Evolutionary conservation across 306 rosid species (phyloP).

Genomic region (Acmispon strigosus): DNA sequence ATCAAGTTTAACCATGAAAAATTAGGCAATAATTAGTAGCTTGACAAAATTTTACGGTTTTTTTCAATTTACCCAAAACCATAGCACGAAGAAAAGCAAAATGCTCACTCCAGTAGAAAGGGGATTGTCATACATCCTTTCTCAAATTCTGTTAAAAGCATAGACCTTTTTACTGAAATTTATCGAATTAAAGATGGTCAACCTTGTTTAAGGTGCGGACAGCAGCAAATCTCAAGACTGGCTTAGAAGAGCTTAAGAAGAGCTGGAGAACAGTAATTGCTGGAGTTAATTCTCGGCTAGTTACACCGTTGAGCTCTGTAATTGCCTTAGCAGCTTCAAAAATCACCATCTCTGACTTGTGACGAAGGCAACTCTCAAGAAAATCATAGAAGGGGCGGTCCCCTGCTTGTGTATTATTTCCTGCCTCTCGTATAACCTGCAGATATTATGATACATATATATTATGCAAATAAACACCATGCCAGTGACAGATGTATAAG

Average conservation of each 20-base stretch:
- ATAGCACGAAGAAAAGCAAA: slow-evolving; percentile 10
- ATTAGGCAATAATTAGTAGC: not conserved
- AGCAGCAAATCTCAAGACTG: slow-evolving; percentile 98
- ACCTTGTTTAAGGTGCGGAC: slow-evolving; percentile 99
- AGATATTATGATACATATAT: slow-evolving; percentile 14
- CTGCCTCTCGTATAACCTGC: slow-evolving; percentile 91
- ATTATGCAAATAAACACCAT: slow-evolving; percentile 1
- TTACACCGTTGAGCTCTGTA: slow-evolving; percentile 89
- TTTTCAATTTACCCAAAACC: not conserved
- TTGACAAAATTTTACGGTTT: not conserved
- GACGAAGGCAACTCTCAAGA: slow-evolving; percentile 98
- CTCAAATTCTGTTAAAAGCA: not conserved
- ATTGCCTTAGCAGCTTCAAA: slow-evolving; percentile 98
- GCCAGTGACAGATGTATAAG: not conserved
- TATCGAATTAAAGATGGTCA: not conserved
- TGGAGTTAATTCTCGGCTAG: slow-evolving; percentile 86
- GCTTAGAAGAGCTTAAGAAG: slow-evolving; percentile 93
- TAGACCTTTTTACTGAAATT: slow-evolving; percentile 12
- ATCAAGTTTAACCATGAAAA: not conserved
- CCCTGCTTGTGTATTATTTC: slow-evolving; percentile 60
- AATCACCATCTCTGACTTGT: slow-evolving; percentile 98
- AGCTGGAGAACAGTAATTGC: slow-evolving; percentile 99
- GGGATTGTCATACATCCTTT: not conserved
- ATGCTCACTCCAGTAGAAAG: not conserved
- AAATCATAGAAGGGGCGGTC: slow-evolving; percentile 94